A percentile compares a stretch with the other conserved stretches of the same genome.
These are phyloP conservation scores for Juglanconis sp. DNA, from an alignment of 2,329 filamentous ascomycete species.

Conservation along the genomic window DNA sequence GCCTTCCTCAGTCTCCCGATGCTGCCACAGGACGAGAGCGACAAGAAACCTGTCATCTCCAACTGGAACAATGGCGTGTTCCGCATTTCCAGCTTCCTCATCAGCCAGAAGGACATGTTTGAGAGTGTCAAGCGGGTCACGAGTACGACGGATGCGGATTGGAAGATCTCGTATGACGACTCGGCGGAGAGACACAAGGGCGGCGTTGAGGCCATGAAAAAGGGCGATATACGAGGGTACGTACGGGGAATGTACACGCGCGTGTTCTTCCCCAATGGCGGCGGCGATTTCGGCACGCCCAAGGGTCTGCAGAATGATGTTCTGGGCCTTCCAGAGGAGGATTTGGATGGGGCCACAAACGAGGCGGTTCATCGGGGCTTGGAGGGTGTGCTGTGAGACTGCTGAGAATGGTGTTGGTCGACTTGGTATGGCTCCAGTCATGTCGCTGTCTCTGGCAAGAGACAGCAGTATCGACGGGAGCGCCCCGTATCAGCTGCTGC, in stretches of 20 bases:
- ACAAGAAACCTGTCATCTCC: conserved; percentile 12
- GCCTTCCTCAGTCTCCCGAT: conserved; percentile 43
- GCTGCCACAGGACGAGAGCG: conserved; percentile 19
- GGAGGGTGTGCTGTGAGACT: not conserved
- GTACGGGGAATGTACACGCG: conserved; percentile 52
- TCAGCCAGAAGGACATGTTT: conserved; percentile 64
- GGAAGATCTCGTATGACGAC: conserved; percentile 51
- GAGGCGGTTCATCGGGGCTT: conserved; percentile 4
- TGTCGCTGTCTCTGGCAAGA: no score
- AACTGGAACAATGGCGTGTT: conserved; percentile 40
- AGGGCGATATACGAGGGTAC: conserved; percentile 43
- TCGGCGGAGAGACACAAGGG: conserved; percentile 45
- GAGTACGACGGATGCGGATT: conserved; percentile 55
- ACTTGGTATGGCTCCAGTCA: no score
- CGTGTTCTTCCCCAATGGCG: conserved; percentile 46
- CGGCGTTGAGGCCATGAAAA: conserved; percentile 41
- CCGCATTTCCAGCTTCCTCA: conserved; percentile 53
- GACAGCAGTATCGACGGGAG: no score
- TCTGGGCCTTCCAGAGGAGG: conserved; percentile 57
- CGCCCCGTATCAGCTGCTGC: no score
- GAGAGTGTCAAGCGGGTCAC: conserved; percentile 57
- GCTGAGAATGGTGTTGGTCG: not conserved
- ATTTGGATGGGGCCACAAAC: conserved; percentile 54
- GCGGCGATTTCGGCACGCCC: conserved; percentile 40
- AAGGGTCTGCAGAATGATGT: conserved; percentile 44